Conservation (phyloP, 306 rosid species). For the Acacia confusa region DNA sequence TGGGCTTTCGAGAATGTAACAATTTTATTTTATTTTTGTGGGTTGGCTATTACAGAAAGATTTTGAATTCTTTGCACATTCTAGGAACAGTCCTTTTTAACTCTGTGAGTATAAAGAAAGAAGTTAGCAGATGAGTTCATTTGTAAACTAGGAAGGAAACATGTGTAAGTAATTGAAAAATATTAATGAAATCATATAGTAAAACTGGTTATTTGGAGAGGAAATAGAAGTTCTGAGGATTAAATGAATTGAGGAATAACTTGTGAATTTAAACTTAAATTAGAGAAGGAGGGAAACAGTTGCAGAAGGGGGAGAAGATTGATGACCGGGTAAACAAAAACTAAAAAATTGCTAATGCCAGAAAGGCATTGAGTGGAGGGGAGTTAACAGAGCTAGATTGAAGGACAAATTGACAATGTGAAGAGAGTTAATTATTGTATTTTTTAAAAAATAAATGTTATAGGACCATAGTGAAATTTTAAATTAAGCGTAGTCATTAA, state of each 20-base stretch:
- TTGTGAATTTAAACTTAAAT: too few species aligned
- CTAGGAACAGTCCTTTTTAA: neutral
- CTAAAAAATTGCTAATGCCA: neutral
- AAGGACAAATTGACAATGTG: neutral
- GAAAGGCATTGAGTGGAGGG: neutral
- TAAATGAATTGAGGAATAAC: too few species aligned
- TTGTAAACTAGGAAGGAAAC: neutral
- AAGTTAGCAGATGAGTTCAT: neutral
- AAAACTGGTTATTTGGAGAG: too few species aligned
- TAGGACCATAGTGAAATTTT: neutral
- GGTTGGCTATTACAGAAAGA: neutral
- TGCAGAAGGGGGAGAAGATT: neutral
- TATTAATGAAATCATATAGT: too few species aligned
- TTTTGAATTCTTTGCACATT: neutral
- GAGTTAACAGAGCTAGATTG: neutral
- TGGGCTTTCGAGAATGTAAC: neutral
- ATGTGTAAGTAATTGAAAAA: neutral
- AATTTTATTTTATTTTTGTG: too few species aligned
- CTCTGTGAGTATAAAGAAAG: neutral
- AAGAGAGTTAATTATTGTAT: neutral
- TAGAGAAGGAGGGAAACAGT: neutral
- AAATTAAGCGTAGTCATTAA: neutral
- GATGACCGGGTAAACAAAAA: neutral
- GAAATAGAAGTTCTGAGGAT: too few species aligned
- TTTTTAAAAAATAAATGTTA: neutral